phyloP scores from a whole-genome alignment of 2,329 filamentous ascomycete species.

The Exophiala alcalophila region DNA sequence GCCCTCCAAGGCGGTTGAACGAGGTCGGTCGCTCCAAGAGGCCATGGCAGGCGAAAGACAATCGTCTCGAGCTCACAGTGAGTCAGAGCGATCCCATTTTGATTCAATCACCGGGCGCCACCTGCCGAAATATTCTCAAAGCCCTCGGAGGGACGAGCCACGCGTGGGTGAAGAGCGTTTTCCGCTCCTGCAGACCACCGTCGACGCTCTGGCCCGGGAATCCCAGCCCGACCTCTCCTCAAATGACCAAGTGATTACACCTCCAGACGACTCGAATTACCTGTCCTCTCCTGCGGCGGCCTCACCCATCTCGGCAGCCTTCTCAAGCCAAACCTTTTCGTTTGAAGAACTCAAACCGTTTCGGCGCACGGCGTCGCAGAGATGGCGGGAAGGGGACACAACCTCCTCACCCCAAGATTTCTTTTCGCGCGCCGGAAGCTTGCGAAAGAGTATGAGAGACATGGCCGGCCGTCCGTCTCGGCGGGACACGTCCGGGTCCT shows the following conservation, averaged over 20 bases:
- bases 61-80: constrained; percentile 27
- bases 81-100: constrained; percentile 27
- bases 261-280: constrained; percentile 17
- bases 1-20: constrained; percentile 27
- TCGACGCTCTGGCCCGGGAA: constrained; percentile 30
- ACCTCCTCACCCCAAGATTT: constrained; percentile 37
- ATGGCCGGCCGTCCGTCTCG: constrained; percentile 22
- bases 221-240: constrained; percentile 25
- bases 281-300: constrained; percentile 20
- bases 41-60: constrained; percentile 18
- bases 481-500: constrained; percentile 35
- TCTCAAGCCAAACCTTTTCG: constrained; percentile 22
- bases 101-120: constrained; percentile 29
- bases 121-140: constrained; percentile 25
- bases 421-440: constrained; percentile 29
- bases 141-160: constrained; percentile 27
- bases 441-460: constrained; percentile 25
- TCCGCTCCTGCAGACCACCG: constrained; percentile 30
- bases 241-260: constrained; percentile 23
- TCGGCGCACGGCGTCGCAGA: constrained; percentile 28
- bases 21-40: constrained; percentile 26
- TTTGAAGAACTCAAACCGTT: constrained; percentile 26
- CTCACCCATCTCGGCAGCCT: constrained; percentile 17
- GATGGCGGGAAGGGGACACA: constrained; percentile 34
- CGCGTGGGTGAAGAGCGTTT: constrained; percentile 29